Conservation (phyloP, 371 early-diverging fungal genomes). For the Apophysomyces trapeziformis region DNA sequence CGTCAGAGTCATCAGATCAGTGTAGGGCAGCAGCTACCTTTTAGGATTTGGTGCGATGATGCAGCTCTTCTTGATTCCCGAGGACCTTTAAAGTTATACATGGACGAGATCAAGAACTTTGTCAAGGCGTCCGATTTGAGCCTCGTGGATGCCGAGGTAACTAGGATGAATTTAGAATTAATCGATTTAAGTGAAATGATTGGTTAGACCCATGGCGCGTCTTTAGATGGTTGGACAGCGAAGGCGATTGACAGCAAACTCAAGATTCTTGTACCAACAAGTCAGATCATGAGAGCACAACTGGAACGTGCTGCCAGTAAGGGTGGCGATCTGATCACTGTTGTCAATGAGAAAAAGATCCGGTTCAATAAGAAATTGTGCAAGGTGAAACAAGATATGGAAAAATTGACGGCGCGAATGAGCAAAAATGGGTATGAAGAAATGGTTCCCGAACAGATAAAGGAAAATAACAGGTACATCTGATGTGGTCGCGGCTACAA, state of each 20-base stretch:
- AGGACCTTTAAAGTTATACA: slow-evolving; percentile 42
- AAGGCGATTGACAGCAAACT: slow-evolving; percentile 42
- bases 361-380: slow-evolving; percentile 35
- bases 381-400: slow-evolving; percentile 40
- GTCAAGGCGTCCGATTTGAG: slow-evolving; percentile 47
- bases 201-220: not conserved
- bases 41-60: slow-evolving; percentile 53
- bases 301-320: slow-evolving; percentile 37
- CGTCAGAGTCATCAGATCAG: slow-evolving; percentile 68
- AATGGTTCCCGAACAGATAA: slow-evolving; percentile 44
- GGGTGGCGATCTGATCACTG: slow-evolving; percentile 27
- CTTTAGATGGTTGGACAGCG: slow-evolving; percentile 25
- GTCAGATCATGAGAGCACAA: slow-evolving; percentile 39
- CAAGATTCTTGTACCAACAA: slow-evolving; percentile 55
- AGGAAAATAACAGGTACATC: slow-evolving; percentile 51
- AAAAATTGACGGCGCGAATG: slow-evolving; percentile 37
- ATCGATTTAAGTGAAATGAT: not conserved
- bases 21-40: slow-evolving; percentile 52
- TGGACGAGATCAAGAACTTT: slow-evolving; percentile 49
- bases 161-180: not conserved
- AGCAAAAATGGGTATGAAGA: slow-evolving; percentile 39
- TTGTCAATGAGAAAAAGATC: slow-evolving; percentile 29
- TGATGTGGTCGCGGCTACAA: not conserved
- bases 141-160: slow-evolving; percentile 30
- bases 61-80: slow-evolving; percentile 25